These are phyloP conservation scores for Schwanniomyces pseudopolymorphus DNA, from an alignment of 805 yeast genomes.

Conservation along the genomic window DNA sequence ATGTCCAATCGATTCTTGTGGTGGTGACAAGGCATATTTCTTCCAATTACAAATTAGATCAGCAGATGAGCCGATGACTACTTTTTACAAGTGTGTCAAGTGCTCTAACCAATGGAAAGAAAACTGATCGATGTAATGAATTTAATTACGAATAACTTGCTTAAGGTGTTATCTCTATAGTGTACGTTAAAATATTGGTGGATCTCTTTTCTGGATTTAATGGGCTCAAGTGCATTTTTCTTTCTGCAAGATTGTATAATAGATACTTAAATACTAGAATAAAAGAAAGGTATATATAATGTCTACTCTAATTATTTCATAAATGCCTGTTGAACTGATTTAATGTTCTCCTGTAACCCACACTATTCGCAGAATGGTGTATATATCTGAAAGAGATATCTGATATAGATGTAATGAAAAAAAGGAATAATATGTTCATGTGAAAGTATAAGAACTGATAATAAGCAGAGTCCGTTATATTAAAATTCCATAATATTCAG, in stretches of 20 bases:
- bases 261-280: neutral
- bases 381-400: too few species aligned
- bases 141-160: neutral
- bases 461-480: too few species aligned
- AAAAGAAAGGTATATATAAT: neutral
- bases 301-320: too few species aligned
- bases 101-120: slow-evolving; percentile 98
- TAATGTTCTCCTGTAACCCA: too few species aligned
- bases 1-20: slow-evolving; percentile 87
- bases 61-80: slow-evolving; percentile 99
- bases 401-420: too few species aligned
- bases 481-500: slow-evolving; percentile 77
- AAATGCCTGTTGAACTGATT: too few species aligned
- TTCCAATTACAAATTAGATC: slow-evolving; percentile 95
- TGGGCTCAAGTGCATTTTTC: neutral
- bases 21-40: slow-evolving; percentile 88
- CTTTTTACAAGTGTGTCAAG: slow-evolving; percentile 90
- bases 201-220: neutral
- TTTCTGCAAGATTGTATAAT: neutral
- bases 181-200: neutral
- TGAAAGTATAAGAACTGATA: too few species aligned
- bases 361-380: too few species aligned
- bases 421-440: too few species aligned
- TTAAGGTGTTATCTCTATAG: neutral
- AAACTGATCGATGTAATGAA: slow-evolving; percentile 45